A percentile compares a stretch with the other conserved stretches of the same genome.
These are phyloP conservation scores for Spathaspora girioi DNA, from an alignment of 805 yeast genomes.

Conservation along the genomic window DNA sequence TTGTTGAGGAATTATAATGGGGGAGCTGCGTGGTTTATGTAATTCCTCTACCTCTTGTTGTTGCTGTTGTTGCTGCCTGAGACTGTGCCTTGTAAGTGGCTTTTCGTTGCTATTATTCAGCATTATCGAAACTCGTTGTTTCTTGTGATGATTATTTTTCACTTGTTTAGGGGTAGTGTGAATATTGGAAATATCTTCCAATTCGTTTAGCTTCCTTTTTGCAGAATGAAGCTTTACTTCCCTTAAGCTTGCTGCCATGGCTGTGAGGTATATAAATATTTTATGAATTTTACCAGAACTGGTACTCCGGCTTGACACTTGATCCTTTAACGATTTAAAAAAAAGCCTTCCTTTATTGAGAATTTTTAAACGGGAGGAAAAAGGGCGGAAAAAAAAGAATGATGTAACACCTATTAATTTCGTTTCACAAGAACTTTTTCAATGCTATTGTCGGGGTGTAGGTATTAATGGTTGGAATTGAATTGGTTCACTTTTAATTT, in stretches of 20 bases:
- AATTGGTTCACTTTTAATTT: neutral
- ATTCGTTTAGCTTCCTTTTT: slow-evolving; percentile 32
- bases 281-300: neutral
- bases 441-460: neutral
- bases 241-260: slow-evolving; percentile 32
- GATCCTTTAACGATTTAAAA: neutral
- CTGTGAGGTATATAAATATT: neutral
- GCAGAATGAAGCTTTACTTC: slow-evolving; percentile 16
- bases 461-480: neutral
- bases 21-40: slow-evolving; percentile 5
- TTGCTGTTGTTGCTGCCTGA: slow-evolving; percentile 3
- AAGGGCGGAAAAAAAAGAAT: neutral
- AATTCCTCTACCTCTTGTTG: neutral
- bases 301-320: neutral
- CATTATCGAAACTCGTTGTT: neutral
- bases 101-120: neutral
- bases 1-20: slow-evolving; percentile 13
- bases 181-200: slow-evolving; percentile 36
- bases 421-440: neutral
- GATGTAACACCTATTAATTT: neutral
- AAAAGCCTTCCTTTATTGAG: neutral
- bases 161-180: slow-evolving; percentile 5
- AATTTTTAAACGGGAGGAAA: neutral
- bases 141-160: neutral
- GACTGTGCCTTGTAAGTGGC: slow-evolving; percentile 2